A percentile compares a stretch with the other conserved stretches of the same genome.
Conservation (phyloP, 192 early-diverging fungal genomes). For the Spinellus fusiger region DNA sequence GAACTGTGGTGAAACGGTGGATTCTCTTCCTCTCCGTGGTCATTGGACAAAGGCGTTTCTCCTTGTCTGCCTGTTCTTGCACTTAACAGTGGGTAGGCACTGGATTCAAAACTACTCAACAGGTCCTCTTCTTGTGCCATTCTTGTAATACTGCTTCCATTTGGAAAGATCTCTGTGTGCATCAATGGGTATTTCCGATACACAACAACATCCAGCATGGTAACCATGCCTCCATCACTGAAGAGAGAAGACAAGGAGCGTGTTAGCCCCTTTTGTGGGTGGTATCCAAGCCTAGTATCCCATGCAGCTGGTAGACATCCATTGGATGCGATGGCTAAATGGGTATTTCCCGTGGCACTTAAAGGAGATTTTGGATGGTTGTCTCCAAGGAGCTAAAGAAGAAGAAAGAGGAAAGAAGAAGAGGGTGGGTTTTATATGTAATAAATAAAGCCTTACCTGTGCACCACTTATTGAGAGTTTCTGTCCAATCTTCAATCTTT, state of each 20-base stretch:
- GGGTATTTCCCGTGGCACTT: slow-evolving; percentile 25
- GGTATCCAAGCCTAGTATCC: slow-evolving; percentile 61
- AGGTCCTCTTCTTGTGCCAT: slow-evolving; percentile 49
- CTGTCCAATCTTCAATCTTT: slow-evolving; percentile 46
- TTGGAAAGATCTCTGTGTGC: slow-evolving; percentile 42
- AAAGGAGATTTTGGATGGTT: slow-evolving; percentile 27
- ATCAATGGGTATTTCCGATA: slow-evolving; percentile 47
- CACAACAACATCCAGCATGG: slow-evolving; percentile 56
- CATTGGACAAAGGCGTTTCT: too few relatives aligned
- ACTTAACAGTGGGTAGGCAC: too few relatives aligned
- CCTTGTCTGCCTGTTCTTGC: too few relatives aligned
- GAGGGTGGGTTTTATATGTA: slow-evolving; percentile 3
- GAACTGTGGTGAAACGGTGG: too few relatives aligned
- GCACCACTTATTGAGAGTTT: slow-evolving; percentile 58
- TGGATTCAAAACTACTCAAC: background rate
- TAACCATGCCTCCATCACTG: slow-evolving; percentile 53
- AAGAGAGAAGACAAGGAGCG: slow-evolving; percentile 26
- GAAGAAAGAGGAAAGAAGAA: slow-evolving; percentile 6
- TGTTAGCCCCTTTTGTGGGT: slow-evolving; percentile 23
- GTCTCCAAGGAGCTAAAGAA: slow-evolving; percentile 22
- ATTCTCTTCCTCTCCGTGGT: too few relatives aligned
- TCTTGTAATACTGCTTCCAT: slow-evolving; percentile 38
- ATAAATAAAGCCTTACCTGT: slow-evolving; percentile 25
- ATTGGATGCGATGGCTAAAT: slow-evolving; percentile 48
- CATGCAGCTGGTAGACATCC: slow-evolving; percentile 48